Evolutionary conservation across 139 green algal species (phyloP).

Genomic region (Nannochloris sp.): DNA sequence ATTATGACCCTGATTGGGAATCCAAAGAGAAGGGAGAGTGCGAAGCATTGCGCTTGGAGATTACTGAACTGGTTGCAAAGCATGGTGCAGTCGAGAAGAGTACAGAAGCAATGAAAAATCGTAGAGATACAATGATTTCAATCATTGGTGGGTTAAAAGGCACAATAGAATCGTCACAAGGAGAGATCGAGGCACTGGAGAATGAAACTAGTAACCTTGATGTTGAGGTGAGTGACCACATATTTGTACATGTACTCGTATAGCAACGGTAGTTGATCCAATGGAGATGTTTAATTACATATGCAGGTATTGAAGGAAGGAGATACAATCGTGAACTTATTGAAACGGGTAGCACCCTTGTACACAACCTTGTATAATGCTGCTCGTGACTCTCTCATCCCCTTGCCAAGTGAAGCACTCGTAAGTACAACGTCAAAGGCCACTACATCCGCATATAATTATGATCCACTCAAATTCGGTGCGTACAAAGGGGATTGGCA

Average conservation of each 20-base stretch:
- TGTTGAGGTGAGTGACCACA: slow-evolving; percentile 10
- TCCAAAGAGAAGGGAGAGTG: slow-evolving; percentile 20
- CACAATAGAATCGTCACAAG: background rate
- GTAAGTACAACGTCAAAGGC: background rate
- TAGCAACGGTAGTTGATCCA: background rate
- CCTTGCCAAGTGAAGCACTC: slow-evolving; percentile 8
- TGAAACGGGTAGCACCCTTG: slow-evolving; percentile 19
- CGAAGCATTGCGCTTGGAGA: slow-evolving; percentile 22
- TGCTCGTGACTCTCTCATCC: slow-evolving; percentile 12
- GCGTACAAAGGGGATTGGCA: slow-evolving; percentile 3
- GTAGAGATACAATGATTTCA: slow-evolving; percentile 15
- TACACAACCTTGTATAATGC: slow-evolving; percentile 29
- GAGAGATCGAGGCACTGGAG: slow-evolving; percentile 15
- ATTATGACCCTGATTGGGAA: slow-evolving; percentile 30
- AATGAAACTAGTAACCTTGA: slow-evolving; percentile 13
- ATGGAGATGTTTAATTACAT: background rate
- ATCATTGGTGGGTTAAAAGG: slow-evolving; percentile 38
- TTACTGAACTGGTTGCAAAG: slow-evolving; percentile 16
- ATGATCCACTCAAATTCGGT: background rate
- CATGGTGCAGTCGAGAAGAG: slow-evolving; percentile 13
- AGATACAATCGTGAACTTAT: slow-evolving; percentile 12
- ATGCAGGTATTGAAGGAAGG: slow-evolving; percentile 10
- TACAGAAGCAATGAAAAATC: background rate
- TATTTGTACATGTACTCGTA: background rate
- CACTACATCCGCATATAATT: background rate